Base-by-base conservation (phyloP, 768 basidiomycete genomes). In the Sutorius australiensis region DNA sequence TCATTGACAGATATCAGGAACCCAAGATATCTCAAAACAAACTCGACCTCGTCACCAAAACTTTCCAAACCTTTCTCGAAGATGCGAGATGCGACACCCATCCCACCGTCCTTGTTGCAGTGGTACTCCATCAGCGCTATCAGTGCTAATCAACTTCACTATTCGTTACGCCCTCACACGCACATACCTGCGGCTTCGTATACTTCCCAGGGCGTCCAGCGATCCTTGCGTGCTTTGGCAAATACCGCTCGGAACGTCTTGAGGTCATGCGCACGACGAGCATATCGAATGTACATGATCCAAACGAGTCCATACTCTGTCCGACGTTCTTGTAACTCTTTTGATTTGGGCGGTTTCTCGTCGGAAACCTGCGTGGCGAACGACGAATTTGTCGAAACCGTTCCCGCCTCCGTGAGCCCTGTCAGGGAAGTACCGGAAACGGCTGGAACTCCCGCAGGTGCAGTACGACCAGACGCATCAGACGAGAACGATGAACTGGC, bases 1-100 rank as follows among this genome's bases (percentile, higher is more conserved):
- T 98, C 95, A 62, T 98, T 98, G 73, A 97, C 81, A 27, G 87
- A 89, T 60, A 98, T 88, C 61, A 98, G 74, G 79, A 95, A 99
- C 7, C 87, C 85, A 27, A 99, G 83, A 72, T 97, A 97, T 49
- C 88, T 82, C 55, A 92, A 73, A 9, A 95, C 90, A 60, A 84
- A 98, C 46, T 93, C 89, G 37, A 86, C 80, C 55, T 95, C 88
- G 19, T 88, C 84, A 3, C 82, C 81, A 66, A 90, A 97, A 13
- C 76, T 72, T 64, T 95, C 92, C 65, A 97, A 72, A 27, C 94
- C 97, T 59, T 89, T 87, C 70, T 98, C 95, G 66, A 95, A 98
- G 55, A 99, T 95, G 41, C 93, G 80, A 41, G 84, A 88, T 0
- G 95, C 89, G 27, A 98, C 86, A 40, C 79, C 79, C 3, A 80